Conservation (phyloP, 2,329 filamentous ascomycete genomes). For the Cytospora chrysosperma region DNA sequence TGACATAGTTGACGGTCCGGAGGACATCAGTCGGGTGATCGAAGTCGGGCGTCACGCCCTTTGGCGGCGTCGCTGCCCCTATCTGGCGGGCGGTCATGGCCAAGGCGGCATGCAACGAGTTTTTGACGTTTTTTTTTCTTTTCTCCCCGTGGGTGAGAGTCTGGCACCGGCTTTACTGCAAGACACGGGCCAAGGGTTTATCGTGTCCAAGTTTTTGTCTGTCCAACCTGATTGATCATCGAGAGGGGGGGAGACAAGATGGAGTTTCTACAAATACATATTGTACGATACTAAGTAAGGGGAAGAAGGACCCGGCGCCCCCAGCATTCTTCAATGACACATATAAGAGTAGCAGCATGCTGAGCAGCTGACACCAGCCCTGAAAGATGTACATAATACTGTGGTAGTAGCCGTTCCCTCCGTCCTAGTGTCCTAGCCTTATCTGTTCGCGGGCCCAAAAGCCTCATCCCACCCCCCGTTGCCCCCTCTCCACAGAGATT, state of each 20-base stretch:
- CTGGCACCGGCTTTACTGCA: no score
- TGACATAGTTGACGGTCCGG: constrained; percentile 30
- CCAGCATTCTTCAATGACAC: background rate
- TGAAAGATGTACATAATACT: no score
- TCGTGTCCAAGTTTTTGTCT: background rate
- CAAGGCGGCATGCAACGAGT: background rate
- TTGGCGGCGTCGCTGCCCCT: constrained; percentile 29
- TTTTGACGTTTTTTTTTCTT: no score
- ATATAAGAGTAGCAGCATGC: no score
- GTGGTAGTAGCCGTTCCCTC: no score
- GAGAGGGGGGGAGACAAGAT: background rate
- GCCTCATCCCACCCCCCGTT: no score
- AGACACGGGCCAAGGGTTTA: background rate
- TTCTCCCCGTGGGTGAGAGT: background rate
- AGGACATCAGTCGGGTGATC: constrained; percentile 31
- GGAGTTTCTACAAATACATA: background rate
- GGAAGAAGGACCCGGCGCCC: background rate
- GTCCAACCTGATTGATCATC: background rate
- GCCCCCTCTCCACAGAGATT: background rate
- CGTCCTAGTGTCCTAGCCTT: no score
- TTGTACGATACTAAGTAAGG: no score
- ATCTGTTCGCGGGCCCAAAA: no score
- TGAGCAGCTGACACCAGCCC: no score
- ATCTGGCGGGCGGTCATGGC: constrained; percentile 12
- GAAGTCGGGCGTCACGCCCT: constrained; percentile 30